Conservation (phyloP, 805 yeast genomes). For the Starmerella powellii region DNA sequence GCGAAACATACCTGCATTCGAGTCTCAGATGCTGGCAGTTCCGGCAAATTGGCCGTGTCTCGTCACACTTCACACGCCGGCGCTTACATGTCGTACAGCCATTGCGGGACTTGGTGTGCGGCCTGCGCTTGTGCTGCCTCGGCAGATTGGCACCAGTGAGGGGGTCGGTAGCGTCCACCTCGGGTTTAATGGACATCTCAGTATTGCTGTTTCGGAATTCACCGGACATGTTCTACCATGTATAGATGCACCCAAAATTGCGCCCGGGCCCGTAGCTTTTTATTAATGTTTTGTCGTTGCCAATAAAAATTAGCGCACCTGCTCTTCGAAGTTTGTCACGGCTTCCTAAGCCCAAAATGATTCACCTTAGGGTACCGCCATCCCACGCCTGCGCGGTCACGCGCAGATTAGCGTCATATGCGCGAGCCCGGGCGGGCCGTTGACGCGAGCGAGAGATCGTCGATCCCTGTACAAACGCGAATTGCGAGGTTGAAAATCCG, state of each 20-base stretch:
- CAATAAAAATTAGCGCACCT: no score
- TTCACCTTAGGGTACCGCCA: no score
- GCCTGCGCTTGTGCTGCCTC: conserved; percentile 50
- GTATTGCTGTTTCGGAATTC: background rate
- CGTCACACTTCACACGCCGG: conserved; percentile 89
- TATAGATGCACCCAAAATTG: background rate
- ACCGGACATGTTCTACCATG: conserved; percentile 6
- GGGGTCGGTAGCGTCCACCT: conserved; percentile 1
- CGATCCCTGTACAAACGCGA: no score
- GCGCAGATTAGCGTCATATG: no score
- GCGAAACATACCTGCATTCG: conserved; percentile 50
- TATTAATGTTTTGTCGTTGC: no score
- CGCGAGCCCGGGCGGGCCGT: no score
- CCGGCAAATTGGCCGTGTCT: conserved; percentile 61
- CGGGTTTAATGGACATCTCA: conserved; percentile 2
- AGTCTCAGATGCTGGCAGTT: conserved; percentile 73
- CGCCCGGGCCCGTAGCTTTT: no score
- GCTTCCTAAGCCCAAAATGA: no score
- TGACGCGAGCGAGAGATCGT: no score
- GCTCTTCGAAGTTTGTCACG: no score
- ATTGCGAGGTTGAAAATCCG: no score
- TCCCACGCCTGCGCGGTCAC: no score
- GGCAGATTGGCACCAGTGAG: background rate
- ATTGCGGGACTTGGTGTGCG: conserved; percentile 74
- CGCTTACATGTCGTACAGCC: conserved; percentile 86